Conservation (phyloP, 768 basidiomycete species). For the Cystobasidium onofrii region DNA sequence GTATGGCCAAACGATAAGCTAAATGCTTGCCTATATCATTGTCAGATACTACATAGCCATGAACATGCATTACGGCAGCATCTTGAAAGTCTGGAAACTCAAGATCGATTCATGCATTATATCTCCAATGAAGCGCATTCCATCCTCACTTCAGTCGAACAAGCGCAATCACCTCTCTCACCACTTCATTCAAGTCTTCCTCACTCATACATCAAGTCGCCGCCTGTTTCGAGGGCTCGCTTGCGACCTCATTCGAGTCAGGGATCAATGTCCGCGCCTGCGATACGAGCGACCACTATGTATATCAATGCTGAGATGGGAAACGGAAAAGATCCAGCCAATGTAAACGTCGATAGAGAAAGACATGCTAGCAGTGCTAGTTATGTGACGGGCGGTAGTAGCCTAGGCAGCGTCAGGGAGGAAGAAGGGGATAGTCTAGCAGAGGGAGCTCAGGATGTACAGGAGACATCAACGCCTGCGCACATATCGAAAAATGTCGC, state of each 20-base stretch:
- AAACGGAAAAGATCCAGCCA: background rate
- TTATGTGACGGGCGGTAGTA: background rate
- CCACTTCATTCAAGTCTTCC: background rate
- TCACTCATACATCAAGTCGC: background rate
- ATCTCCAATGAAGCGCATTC: slow-evolving; percentile 16
- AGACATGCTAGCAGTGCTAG: background rate
- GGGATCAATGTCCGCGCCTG: background rate
- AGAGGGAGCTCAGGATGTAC: background rate
- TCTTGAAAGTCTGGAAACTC: slow-evolving; percentile 5
- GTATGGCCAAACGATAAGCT: no score
- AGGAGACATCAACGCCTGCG: background rate
- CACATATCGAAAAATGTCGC: background rate
- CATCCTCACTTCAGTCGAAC: background rate
- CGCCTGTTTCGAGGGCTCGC: background rate
- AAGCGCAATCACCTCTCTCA: background rate
- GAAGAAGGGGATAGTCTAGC: background rate
- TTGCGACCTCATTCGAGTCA: slow-evolving; percentile 5
- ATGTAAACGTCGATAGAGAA: background rate
- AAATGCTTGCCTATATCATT: no score
- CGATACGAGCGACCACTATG: slow-evolving; percentile 13
- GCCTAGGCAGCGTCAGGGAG: background rate
- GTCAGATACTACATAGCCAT: background rate
- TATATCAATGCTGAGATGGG: slow-evolving; percentile 9
- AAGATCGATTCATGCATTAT: slow-evolving; percentile 6
- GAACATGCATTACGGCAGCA: slow-evolving; percentile 23